These are phyloP conservation scores for Talaromyces sp. DNA, from an alignment of 2,329 filamentous ascomycete species.

Conservation along the genomic window DNA sequence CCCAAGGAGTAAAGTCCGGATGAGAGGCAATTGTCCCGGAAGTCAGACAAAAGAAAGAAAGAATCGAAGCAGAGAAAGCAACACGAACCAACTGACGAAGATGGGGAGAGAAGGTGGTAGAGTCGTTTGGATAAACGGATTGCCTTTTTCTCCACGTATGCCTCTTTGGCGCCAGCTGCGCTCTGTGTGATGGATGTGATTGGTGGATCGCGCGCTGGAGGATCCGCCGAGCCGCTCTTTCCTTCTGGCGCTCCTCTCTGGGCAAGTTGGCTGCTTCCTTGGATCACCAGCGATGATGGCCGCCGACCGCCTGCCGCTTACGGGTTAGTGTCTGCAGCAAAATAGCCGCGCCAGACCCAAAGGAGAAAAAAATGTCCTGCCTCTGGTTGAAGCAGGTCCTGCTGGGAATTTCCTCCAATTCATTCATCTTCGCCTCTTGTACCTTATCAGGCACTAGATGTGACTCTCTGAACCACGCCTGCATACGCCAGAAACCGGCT, in stretches of 20 bases:
- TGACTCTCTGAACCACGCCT: constrained; percentile 7
- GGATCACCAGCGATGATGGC: neutral
- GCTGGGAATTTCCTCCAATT: constrained; percentile 11
- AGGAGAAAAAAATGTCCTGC: constrained; percentile 18
- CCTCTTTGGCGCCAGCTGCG: constrained; percentile 13
- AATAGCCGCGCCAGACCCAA: constrained; percentile 14
- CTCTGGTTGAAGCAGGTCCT: constrained; percentile 12
- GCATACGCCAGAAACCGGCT: neutral
- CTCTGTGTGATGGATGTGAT: constrained; percentile 7
- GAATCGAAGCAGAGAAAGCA: constrained; percentile 20
- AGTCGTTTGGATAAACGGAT: constrained; percentile 5
- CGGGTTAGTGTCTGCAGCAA: neutral
- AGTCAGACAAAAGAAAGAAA: constrained; percentile 19
- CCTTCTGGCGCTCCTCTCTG: neutral
- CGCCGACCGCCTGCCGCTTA: constrained; percentile 13
- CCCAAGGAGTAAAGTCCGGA: constrained; percentile 13
- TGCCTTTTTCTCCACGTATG: constrained; percentile 29
- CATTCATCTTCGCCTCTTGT: neutral
- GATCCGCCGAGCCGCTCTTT: constrained; percentile 9
- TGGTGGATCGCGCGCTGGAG: neutral
- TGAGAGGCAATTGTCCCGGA: constrained; percentile 17
- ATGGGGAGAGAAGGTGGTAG: constrained; percentile 10
- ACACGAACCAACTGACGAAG: neutral
- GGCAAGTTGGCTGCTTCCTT: neutral
- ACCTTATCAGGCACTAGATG: constrained; percentile 3